These are phyloP conservation scores for Suillus placidus DNA, from an alignment of 768 basidiomycete genomes.

Conservation along the genomic window DNA sequence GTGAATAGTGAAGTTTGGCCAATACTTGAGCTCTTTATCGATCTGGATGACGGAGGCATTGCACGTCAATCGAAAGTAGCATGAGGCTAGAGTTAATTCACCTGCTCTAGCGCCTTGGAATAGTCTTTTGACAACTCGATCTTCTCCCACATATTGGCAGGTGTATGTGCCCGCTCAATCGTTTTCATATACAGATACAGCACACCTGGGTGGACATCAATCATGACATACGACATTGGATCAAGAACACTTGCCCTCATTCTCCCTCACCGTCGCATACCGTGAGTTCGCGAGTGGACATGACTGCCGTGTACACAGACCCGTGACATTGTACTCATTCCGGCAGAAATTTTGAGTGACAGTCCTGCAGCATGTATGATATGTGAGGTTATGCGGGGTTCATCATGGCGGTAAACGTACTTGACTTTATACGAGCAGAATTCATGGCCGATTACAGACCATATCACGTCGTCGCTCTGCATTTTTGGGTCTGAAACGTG, in stretches of 20 bases:
- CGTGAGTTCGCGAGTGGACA: constrained; percentile 98
- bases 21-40: constrained; percentile 93
- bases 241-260: constrained; percentile 66
- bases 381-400: constrained; percentile 12
- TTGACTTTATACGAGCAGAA: constrained; percentile 99
- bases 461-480: constrained; percentile 98
- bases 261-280: constrained; percentile 97
- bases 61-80: constrained; percentile 1
- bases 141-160: constrained; percentile 97
- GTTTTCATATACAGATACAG: constrained; percentile 97
- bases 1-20: constrained; percentile 97
- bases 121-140: constrained; percentile 94
- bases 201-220: constrained; percentile 51
- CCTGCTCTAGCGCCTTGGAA: constrained; percentile 93
- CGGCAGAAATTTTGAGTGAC: constrained; percentile 97
- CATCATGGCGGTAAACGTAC: constrained; percentile 48
- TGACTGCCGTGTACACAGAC: constrained; percentile 91
- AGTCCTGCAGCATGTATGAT: constrained; percentile 56
- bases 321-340: constrained; percentile 98
- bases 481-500: constrained; percentile 38
- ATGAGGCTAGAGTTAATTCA: constrained; percentile 33
- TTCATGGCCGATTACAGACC: constrained; percentile 92
- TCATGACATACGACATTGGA: background rate
- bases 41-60: constrained; percentile 57
- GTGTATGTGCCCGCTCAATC: constrained; percentile 94